phyloP scores from a whole-genome alignment of 1,284 basidiomycete species.

The Abortiporus biennis region DNA sequence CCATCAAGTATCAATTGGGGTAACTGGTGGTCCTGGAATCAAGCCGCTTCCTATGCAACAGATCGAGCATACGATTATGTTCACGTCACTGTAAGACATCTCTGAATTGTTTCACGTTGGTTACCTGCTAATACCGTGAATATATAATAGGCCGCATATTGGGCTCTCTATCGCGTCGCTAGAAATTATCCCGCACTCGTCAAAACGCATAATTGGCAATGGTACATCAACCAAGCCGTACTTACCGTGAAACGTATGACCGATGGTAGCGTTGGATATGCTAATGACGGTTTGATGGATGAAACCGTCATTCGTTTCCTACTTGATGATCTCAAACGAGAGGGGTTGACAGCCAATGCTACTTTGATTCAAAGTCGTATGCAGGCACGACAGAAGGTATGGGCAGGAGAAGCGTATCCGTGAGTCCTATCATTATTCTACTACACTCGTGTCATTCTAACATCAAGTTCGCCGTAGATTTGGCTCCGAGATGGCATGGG shows the following conservation, averaged over 20 bases:
- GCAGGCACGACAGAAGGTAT: constrained; percentile 35
- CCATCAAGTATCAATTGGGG: constrained; percentile 44
- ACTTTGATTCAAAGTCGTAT: constrained; percentile 43
- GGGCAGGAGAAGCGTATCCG: constrained; percentile 48
- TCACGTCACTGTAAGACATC: constrained; percentile 33
- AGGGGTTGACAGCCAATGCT: constrained; percentile 44
- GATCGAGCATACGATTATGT: constrained; percentile 58
- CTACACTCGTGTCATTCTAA: neutral
- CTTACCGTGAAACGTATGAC: constrained; percentile 45
- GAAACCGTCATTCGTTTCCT: constrained; percentile 47
- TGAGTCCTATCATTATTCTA: constrained; percentile 22
- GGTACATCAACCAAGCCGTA: constrained; percentile 53
- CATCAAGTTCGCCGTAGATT: constrained; percentile 29
- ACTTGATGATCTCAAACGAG: constrained; percentile 46
- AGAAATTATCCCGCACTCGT: constrained; percentile 49
- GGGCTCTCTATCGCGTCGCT: constrained; percentile 52
- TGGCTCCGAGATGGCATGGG: constrained; percentile 59
- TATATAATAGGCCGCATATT: constrained; percentile 38
- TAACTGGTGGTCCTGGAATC: constrained; percentile 56
- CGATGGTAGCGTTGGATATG: constrained; percentile 38
- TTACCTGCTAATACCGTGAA: neutral
- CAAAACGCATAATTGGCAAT: constrained; percentile 43
- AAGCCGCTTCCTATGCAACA: constrained; percentile 40
- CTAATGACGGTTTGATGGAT: constrained; percentile 48
- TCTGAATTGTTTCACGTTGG: too few relatives aligned